These are phyloP conservation scores for Podila clonocystis DNA, from an alignment of 192 early-diverging fungal species.

Conservation along the genomic window DNA sequence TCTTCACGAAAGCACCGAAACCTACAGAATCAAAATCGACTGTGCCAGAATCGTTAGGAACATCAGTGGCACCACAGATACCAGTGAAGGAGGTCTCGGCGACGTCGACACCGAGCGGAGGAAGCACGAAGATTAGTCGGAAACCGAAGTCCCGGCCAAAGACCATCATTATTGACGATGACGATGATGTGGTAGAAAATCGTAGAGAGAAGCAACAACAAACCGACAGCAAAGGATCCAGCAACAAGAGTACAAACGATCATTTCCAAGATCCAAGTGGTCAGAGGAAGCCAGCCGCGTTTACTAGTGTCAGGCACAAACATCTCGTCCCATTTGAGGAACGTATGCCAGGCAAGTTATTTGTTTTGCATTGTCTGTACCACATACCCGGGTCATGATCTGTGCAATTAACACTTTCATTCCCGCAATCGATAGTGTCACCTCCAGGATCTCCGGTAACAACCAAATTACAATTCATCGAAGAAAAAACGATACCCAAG, in stretches of 20 bases:
- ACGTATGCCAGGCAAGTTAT: conserved; percentile 28
- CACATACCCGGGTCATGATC: too few species aligned
- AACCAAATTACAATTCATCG: too few species aligned
- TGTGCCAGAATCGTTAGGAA: not conserved
- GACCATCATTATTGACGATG: conserved; percentile 24
- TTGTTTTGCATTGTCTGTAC: too few species aligned
- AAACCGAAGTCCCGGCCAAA: conserved; percentile 7
- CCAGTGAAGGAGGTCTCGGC: not conserved
- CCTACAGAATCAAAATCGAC: not conserved
- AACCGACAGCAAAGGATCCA: not conserved
- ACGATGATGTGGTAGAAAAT: not conserved
- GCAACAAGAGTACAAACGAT: not conserved
- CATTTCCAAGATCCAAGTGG: too few species aligned
- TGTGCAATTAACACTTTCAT: not conserved
- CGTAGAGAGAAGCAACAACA: not conserved
- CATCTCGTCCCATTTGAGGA: conserved; percentile 22
- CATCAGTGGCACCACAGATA: not conserved
- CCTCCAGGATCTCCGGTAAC: not conserved
- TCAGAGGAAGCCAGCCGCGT: not conserved
- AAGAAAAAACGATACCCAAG: too few species aligned
- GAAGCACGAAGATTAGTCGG: not conserved
- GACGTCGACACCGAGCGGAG: not conserved
- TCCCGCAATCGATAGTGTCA: not conserved
- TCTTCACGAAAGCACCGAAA: conserved; percentile 11
- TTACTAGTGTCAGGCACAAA: not conserved